These are phyloP conservation scores for Athelia psychrophila DNA, from an alignment of 1,284 basidiomycete genomes.

Conservation along the genomic window DNA sequence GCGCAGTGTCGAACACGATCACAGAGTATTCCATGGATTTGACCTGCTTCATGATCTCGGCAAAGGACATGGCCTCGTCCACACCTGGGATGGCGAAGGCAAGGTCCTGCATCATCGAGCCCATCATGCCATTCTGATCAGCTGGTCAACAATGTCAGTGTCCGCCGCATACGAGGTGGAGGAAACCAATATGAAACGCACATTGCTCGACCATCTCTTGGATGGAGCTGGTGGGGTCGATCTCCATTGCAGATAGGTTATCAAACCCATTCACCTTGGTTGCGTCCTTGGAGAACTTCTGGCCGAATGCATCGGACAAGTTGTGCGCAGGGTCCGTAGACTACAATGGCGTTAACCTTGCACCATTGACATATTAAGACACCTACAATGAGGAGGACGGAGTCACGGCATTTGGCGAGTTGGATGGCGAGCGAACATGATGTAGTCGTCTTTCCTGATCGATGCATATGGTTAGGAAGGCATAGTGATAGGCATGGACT, in stretches of 20 bases:
- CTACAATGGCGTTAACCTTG: conserved; percentile 35
- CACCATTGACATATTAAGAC: neutral
- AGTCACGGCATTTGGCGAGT: conserved; percentile 82
- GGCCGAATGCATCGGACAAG: conserved; percentile 96
- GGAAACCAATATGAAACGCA: conserved; percentile 33
- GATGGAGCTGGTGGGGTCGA: conserved; percentile 94
- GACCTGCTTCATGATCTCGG: conserved; percentile 99
- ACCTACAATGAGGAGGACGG: conserved; percentile 90
- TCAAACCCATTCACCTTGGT: conserved; percentile 99
- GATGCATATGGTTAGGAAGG: conserved; percentile 5
- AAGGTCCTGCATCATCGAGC: conserved; percentile 99
- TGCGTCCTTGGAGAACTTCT: conserved; percentile 99
- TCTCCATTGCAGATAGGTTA: conserved; percentile 99
- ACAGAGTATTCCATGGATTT: conserved; percentile 99
- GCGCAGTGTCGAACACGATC: conserved; percentile 99
- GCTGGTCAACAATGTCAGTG: conserved; percentile 41
- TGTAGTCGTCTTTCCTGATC: conserved; percentile 89
- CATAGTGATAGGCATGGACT: conserved; percentile 29
- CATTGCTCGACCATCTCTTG: conserved; percentile 99
- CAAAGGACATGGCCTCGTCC: conserved; percentile 99
- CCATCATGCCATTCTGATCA: conserved; percentile 94
- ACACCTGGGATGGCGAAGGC: conserved; percentile 99
- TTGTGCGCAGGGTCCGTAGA: conserved; percentile 99
- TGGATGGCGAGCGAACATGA: conserved; percentile 96
- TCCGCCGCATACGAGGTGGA: conserved; percentile 5